Percentiles rank a stretch among this genome's conserved stretches.
Conservation (phyloP, 352 stramenopile genomes). For the Globisporangium perplexum region DNA sequence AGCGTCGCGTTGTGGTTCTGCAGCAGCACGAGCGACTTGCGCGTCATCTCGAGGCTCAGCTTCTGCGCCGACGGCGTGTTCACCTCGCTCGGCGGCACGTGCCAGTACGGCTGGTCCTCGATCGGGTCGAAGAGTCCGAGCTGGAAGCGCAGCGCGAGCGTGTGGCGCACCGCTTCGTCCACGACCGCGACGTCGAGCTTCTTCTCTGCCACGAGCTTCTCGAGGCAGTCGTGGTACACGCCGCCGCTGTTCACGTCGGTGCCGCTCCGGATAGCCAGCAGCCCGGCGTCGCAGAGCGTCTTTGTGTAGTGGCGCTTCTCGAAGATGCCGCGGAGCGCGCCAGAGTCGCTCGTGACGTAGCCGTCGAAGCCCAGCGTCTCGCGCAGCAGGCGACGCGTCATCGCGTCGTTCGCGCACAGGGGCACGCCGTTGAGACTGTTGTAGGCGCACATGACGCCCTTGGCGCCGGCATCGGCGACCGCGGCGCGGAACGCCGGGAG, state of each 20-base stretch:
- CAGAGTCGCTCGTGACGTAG: slow-evolving; percentile 96
- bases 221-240: slow-evolving; percentile 78
- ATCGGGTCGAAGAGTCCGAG: slow-evolving; percentile 90
- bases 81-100: slow-evolving; percentile 64
- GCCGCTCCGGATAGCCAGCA: slow-evolving; percentile 58
- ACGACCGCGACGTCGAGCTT: slow-evolving; percentile 41
- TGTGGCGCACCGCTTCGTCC: slow-evolving; percentile 54
- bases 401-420: slow-evolving; percentile 84
- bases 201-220: slow-evolving; percentile 41
- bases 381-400: slow-evolving; percentile 66
- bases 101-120: slow-evolving; percentile 76
- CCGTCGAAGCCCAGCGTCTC: slow-evolving; percentile 84
- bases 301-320: slow-evolving; percentile 74
- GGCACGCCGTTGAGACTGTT: slow-evolving; percentile 94
- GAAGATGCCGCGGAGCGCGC: slow-evolving; percentile 84
- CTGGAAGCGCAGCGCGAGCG: slow-evolving; percentile 86
- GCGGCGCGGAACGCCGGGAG: slow-evolving; percentile 81
- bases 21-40: slow-evolving; percentile 90
- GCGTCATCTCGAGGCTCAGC: slow-evolving; percentile 68
- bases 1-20: slow-evolving; percentile 84
- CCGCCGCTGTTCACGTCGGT: slow-evolving; percentile 87
- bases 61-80: slow-evolving; percentile 54
- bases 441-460: slow-evolving; percentile 95
- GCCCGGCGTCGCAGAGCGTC: slow-evolving; percentile 54
- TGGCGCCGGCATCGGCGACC: slow-evolving; percentile 72